Evolutionary conservation across 1,139 yeast genomes (phyloP), one percentile per base, ranked within the genome.

Genomic region (Yamadazyma epiphylla): DNA sequence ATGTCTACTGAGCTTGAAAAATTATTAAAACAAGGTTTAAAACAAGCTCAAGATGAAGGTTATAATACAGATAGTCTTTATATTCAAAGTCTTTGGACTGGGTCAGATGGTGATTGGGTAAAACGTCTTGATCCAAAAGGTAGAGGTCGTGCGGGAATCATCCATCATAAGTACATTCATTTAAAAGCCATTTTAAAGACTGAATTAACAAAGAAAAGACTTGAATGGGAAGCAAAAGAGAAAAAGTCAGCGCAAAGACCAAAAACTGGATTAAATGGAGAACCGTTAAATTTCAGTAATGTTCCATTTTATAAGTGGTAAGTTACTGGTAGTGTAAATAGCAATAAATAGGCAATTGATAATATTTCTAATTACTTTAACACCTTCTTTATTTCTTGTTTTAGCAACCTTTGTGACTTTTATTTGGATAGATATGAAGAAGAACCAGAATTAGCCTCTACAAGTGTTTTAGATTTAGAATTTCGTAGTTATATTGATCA

Each of bases 81-180:
- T 49, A 74, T 91, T 38, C 79, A 82, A 30, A 85, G 85, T 51
- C 77, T 88, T 41, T 91, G 97, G 97, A 80, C 80, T 17, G 96
- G 96, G 28, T 79, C 87, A 39, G 97, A 89, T 55, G 96, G 96
- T 11, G 51, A 59, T 31, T 77, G 84, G 79, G 53, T 55, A 29
- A 81, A 76, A 56, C 74, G 94, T 54, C 58, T 80, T n/a, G 96
- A 89, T 45, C 70, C 74, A 50, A 88, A 87, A 64, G 96, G 94
- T 40, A 80, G 97, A 64, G 96, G 96, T 42, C 77, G 96, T 57
- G 69, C 75, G 23, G 97, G 97, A 51, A 60, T 84, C 31, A 74
- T 85, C 31, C 73, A 70, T 25, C 94, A 86, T 53, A 78, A 83
- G 41, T 82, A 74, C 54, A 76, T 87, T 34, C 96, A 91, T 55